phyloP scores from a whole-genome alignment of 2,329 filamentous ascomycete genomes.

The Hansfordia pulvinata region DNA sequence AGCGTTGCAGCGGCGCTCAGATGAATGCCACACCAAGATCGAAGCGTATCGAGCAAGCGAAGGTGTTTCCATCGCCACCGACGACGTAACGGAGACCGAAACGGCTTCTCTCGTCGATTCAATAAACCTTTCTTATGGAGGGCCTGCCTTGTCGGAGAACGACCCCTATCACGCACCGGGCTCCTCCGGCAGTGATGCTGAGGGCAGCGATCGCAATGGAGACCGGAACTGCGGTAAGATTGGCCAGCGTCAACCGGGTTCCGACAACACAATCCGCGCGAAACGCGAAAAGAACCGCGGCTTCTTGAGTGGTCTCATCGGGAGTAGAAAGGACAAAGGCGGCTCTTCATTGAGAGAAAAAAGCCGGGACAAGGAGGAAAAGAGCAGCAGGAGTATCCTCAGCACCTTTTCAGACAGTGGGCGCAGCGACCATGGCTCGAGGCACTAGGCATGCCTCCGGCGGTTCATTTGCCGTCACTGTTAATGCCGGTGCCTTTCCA shows the following conservation, averaged over 20 bases:
- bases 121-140: conserved; percentile 21
- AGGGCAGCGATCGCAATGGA: conserved; percentile 12
- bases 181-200: conserved; percentile 36
- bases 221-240: too few relatives aligned
- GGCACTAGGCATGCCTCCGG: conserved; percentile 16
- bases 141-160: conserved; percentile 19
- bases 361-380: conserved; percentile 16
- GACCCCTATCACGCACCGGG: conserved; percentile 25
- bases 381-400: conserved; percentile 10
- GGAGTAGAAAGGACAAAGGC: conserved; percentile 15
- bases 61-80: conserved; percentile 14
- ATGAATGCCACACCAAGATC: conserved; percentile 35
- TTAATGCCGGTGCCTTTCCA: not conserved
- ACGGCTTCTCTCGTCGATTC: conserved; percentile 24
- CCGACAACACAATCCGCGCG: conserved; percentile 20
- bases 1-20: conserved; percentile 33
- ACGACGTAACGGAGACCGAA: conserved; percentile 32
- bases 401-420: conserved; percentile 15
- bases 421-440: conserved; percentile 16
- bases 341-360: conserved; percentile 12
- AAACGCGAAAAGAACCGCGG: conserved; percentile 25
- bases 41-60: conserved; percentile 29
- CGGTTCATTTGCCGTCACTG: conserved; percentile 3
- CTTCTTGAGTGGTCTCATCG: conserved; percentile 27
- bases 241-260: too few relatives aligned